Evolutionary conservation across 2,329 filamentous ascomycete species (phyloP), one percentile per base, ranked within the genome.

Genomic region (Teratosphaeria destructans): DNA sequence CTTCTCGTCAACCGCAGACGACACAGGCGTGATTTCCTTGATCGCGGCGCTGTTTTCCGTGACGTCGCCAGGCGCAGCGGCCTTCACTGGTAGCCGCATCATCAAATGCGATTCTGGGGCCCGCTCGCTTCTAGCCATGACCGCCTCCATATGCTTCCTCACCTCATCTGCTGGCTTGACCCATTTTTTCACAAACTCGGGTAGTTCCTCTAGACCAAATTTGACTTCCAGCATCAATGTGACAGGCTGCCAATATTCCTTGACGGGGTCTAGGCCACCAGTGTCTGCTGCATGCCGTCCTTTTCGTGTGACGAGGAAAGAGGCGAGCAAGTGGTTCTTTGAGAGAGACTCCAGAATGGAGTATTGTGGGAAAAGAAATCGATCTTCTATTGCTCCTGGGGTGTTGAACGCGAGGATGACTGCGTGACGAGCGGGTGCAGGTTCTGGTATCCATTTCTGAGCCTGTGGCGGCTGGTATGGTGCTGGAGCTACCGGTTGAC

Each of bases 171-270:
- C 70, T 2, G 80, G 76, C 60, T 81, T 82, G 23, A 85, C 80
- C 58, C 82, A 81, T 23, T 80, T 78, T 34, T 77, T 76, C 10
- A 86, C 73, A 3, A 81, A 79, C 59, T 82, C 79, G 14, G 85
- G 75, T 14, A 81, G 75, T 43, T 78, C 76, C 19, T 80, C 75
- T 57, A 81, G 77, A 29, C 76, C 72, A 55, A 80, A 79, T 43
- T 79, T 76, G 52, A 86, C 76, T 49, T 82, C 79, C 61, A 85
- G 80, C 66, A 72, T 73, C 59, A 74, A 64, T 1, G 84, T 86
- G 81, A 92, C 81, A 1, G 89, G 88, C 65, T 92, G 87, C 69
- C 90, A 93, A 73, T 88, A 90, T 67, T 90, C 82, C 82, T 59
- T 81, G 79, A 72, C 65, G 63, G 74, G 68, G 62, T 76, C 64